Evolutionary conservation across 345 rosid genomes (phyloP).

Genomic region (Raphanus sativus): DNA sequence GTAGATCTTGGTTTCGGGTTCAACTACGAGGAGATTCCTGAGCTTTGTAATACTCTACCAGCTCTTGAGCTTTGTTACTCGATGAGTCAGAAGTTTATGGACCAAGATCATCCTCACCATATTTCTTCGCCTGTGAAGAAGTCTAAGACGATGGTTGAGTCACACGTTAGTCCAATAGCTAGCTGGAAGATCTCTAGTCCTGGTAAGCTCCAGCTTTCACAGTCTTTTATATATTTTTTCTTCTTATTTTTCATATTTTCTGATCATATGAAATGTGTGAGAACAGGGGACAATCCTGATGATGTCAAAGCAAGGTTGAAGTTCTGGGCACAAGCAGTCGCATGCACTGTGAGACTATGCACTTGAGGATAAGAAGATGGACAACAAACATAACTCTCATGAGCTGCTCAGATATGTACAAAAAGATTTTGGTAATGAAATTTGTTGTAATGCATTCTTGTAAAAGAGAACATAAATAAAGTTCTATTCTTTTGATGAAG

Average conservation of each 20-base stretch:
- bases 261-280: not conserved
- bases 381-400: slow-evolving; percentile 18
- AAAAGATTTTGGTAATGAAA: slow-evolving; percentile 20
- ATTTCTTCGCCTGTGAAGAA: slow-evolving; percentile 46
- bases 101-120: slow-evolving; percentile 49
- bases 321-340: slow-evolving; percentile 97
- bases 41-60: slow-evolving; percentile 91
- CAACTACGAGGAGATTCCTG: slow-evolving; percentile 92
- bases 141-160: slow-evolving; percentile 29
- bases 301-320: slow-evolving; percentile 96
- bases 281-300: slow-evolving; percentile 88
- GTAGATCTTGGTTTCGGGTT: slow-evolving; percentile 96
- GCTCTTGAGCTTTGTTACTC: slow-evolving; percentile 98
- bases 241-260: not conserved
- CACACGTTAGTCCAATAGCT: slow-evolving; percentile 60
- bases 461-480: slow-evolving; percentile 20
- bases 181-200: slow-evolving; percentile 98
- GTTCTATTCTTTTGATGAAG: not conserved
- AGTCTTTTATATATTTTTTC: not conserved
- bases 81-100: slow-evolving; percentile 85
- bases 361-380: slow-evolving; percentile 40
- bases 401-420: slow-evolving; percentile 28
- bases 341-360: slow-evolving; percentile 87
- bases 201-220: slow-evolving; percentile 44
- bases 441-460: slow-evolving; percentile 18